phyloP scores from a whole-genome alignment of 2,329 filamentous ascomycete species.

The Fusarium sp. region DNA sequence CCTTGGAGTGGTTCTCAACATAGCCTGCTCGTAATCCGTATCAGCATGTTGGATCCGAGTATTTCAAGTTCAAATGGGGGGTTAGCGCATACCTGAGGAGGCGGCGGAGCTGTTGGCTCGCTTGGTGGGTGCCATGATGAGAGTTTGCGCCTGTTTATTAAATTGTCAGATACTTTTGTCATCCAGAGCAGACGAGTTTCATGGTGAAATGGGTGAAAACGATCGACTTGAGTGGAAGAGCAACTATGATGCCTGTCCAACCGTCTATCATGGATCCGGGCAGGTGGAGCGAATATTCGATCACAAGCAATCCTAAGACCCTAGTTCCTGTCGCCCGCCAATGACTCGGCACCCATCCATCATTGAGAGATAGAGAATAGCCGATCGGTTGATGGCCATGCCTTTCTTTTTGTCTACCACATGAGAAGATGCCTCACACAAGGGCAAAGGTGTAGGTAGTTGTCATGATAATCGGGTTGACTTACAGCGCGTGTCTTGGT shows the following conservation, averaged over 20 bases:
- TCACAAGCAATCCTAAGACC: constrained; percentile 28
- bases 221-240: neutral
- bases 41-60: constrained; percentile 25
- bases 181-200: neutral
- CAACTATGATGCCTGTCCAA: neutral
- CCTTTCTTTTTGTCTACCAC: neutral
- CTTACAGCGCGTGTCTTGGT: constrained; percentile 45
- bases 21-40: constrained; percentile 67
- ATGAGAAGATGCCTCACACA: neutral
- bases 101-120: constrained; percentile 68
- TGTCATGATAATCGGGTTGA: constrained; percentile 1
- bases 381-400: neutral
- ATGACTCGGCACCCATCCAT: constrained; percentile 21
- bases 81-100: constrained; percentile 58
- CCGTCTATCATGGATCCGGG: neutral
- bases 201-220: neutral
- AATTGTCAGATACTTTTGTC: constrained; percentile 14
- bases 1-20: constrained; percentile 82
- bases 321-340: constrained; percentile 16
- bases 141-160: constrained; percentile 35
- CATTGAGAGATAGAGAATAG: neutral
- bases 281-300: constrained; percentile 16
- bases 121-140: constrained; percentile 64
- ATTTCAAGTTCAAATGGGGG: neutral
- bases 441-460: neutral